phyloP scores from a whole-genome alignment of 2,329 filamentous ascomycete species.

The Fusarium torulosum region DNA sequence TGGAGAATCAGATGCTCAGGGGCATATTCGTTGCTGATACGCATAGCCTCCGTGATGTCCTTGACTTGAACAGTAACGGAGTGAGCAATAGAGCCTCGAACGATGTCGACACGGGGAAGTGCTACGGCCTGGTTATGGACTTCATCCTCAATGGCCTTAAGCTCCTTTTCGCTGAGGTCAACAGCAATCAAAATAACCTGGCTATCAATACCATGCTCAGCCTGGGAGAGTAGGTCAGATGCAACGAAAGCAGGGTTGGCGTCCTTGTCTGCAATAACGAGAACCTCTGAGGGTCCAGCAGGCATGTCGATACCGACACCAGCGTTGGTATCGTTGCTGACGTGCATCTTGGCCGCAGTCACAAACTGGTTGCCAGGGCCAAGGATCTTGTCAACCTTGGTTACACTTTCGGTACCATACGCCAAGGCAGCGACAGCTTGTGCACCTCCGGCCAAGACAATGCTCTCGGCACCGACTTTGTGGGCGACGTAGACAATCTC shows the following conservation, averaged over 20 bases:
- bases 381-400: slow-evolving; percentile 98
- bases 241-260: slow-evolving; percentile 96
- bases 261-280: slow-evolving; percentile 91
- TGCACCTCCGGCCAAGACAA: slow-evolving; percentile 93
- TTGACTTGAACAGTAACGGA: slow-evolving; percentile 86
- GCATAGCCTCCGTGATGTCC: slow-evolving; percentile 78
- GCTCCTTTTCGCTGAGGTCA: slow-evolving; percentile 77
- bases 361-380: slow-evolving; percentile 99
- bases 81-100: slow-evolving; percentile 89
- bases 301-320: slow-evolving; percentile 99
- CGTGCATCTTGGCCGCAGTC: slow-evolving; percentile 97
- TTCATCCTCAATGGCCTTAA: slow-evolving; percentile 90
- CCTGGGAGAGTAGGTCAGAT: slow-evolving; percentile 93
- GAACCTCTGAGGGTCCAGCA: slow-evolving; percentile 93
- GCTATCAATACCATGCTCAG: slow-evolving; percentile 95
- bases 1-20: slow-evolving; percentile 97
- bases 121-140: slow-evolving; percentile 88
- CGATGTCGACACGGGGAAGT: slow-evolving; percentile 91
- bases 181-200: slow-evolving; percentile 94
- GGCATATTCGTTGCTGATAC: slow-evolving; percentile 91
- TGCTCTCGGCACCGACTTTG: slow-evolving; percentile 95
- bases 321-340: slow-evolving; percentile 96
- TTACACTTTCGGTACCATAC: slow-evolving; percentile 93
- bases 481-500: slow-evolving; percentile 98
- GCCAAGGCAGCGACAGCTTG: slow-evolving; percentile 97